These are phyloP conservation scores for Fraxinus ornus DNA, from an alignment of 305 asterid genomes.

Conservation along the genomic window DNA sequence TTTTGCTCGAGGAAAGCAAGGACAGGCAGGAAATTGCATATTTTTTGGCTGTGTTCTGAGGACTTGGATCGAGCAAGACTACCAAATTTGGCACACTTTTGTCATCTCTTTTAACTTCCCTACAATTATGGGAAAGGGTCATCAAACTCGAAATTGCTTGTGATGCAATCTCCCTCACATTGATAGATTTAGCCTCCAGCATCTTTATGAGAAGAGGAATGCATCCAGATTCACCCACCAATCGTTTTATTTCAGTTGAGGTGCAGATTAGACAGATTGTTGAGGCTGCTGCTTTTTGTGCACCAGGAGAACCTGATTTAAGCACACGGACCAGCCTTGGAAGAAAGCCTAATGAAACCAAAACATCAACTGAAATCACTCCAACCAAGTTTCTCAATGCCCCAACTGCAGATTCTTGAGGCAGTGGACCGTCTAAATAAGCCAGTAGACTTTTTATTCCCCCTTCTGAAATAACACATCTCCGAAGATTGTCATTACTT, in stretches of 20 bases:
- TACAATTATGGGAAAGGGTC: conserved; percentile 49
- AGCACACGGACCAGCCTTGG: conserved; percentile 73
- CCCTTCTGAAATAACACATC: conserved; percentile 59
- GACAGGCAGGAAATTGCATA: conserved; percentile 69
- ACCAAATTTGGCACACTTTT: conserved; percentile 81
- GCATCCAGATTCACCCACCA: conserved; percentile 65
- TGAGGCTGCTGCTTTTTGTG: conserved; percentile 70
- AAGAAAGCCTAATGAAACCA: conserved; percentile 50
- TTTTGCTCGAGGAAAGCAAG: conserved; percentile 70
- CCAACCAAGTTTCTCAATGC: conserved; percentile 67
- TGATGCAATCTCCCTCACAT: conserved; percentile 66
- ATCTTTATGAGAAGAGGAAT: conserved; percentile 63
- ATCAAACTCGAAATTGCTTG: conserved; percentile 67
- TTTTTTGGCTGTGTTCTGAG: conserved; percentile 73
- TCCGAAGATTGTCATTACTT: conserved; percentile 51
- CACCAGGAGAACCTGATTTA: conserved; percentile 60
- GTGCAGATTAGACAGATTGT: conserved; percentile 57
- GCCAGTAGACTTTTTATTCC: conserved; percentile 56
- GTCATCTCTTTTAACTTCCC: conserved; percentile 58
- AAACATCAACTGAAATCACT: conserved; percentile 39
- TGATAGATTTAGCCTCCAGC: conserved; percentile 64
- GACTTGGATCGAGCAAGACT: conserved; percentile 73
- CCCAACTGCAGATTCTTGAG: conserved; percentile 77
- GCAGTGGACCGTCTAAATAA: conserved; percentile 69
- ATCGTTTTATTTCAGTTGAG: conserved; percentile 48